These are phyloP conservation scores for Cymodocea nodosa DNA, from an alignment of 116 monocot species.

Conservation along the genomic window DNA sequence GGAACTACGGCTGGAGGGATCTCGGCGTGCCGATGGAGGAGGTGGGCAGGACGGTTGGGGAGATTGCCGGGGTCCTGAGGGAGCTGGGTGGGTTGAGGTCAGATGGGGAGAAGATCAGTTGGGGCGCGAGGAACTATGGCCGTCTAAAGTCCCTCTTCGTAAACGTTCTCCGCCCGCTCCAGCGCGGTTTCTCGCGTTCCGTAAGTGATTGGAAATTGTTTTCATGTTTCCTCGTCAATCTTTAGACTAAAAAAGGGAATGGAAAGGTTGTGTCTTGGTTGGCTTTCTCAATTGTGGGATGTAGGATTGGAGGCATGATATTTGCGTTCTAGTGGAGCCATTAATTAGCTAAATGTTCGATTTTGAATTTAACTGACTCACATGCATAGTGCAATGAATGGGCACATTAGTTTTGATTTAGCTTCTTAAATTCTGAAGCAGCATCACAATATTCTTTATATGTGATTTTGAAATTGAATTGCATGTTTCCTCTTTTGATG, in stretches of 20 bases:
- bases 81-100: slow-evolving; percentile 25
- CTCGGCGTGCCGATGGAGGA: slow-evolving; percentile 14
- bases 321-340: too few species aligned
- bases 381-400: too few species aligned
- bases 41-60: slow-evolving; percentile 16
- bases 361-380: too few species aligned
- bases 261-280: not conserved
- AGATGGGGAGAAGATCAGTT: slow-evolving; percentile 21
- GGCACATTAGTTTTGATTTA: too few species aligned
- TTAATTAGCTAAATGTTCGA: too few species aligned
- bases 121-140: slow-evolving; percentile 25
- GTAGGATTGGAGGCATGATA: not conserved
- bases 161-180: slow-evolving; percentile 23
- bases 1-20: slow-evolving; percentile 46
- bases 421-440: too few species aligned
- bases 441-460: too few species aligned
- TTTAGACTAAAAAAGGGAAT: not conserved
- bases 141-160: slow-evolving; percentile 9
- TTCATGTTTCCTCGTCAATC: not conserved
- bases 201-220: slow-evolving; percentile 10
- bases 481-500: too few species aligned
- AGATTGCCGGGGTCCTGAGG: slow-evolving; percentile 12
- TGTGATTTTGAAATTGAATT: too few species aligned
- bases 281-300: not conserved
- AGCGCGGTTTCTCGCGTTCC: slow-evolving; percentile 25